These are phyloP conservation scores for Metarhizium anisopliae DNA, from an alignment of 2,329 filamentous ascomycete species.

Conservation along the genomic window DNA sequence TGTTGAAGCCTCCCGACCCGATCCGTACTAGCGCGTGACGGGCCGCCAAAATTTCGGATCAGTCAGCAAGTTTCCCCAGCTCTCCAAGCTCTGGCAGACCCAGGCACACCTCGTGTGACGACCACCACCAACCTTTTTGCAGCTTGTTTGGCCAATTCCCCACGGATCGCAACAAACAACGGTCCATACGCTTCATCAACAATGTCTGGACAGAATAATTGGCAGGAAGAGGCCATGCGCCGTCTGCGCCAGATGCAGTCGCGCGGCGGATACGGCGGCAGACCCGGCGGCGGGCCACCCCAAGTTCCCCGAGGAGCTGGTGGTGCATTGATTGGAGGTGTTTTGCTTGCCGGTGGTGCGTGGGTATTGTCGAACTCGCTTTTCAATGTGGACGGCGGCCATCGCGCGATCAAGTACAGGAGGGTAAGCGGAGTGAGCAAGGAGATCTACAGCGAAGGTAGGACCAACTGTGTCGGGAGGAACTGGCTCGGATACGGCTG, in stretches of 20 bases:
- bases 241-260: constrained; percentile 40
- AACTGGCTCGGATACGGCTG: neutral
- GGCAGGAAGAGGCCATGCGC: constrained; percentile 42
- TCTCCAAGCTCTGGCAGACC: neutral
- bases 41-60: constrained; percentile 2
- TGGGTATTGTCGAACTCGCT: constrained; percentile 50
- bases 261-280: constrained; percentile 32
- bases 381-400: constrained; percentile 91
- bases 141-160: neutral
- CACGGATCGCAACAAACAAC: neutral
- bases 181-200: neutral
- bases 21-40: neutral
- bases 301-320: constrained; percentile 31
- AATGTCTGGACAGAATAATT: constrained; percentile 29
- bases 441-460: constrained; percentile 94
- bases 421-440: constrained; percentile 86
- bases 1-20: neutral
- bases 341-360: constrained; percentile 38
- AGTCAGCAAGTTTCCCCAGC: constrained; percentile 4
- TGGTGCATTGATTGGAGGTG: constrained; percentile 30
- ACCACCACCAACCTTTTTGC: neutral
- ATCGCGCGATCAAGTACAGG: constrained; percentile 97
- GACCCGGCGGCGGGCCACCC: constrained; percentile 28
- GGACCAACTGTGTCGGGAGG: constrained; percentile 5
- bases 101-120: constrained; percentile 2